Evolutionary conservation across 257 asterid species (phyloP).

Genomic region (Osmanthus fragrans): DNA sequence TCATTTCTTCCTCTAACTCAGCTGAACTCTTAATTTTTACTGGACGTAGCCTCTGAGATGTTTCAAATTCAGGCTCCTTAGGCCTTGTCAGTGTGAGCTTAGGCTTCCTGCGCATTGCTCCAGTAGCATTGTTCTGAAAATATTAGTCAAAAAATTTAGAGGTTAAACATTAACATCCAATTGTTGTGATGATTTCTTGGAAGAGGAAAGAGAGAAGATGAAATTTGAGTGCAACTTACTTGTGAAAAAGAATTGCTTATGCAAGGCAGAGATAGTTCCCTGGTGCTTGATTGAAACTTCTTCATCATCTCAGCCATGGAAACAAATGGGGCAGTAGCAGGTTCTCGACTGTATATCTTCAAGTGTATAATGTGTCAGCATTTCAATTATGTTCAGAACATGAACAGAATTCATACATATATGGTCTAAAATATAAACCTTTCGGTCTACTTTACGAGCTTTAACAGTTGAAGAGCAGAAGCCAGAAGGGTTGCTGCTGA

Average conservation of each 20-base stretch:
- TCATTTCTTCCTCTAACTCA: conserved; percentile 87
- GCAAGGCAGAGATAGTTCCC: conserved; percentile 54
- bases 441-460: conserved; percentile 64
- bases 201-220: background rate
- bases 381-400: background rate
- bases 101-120: conserved; percentile 45
- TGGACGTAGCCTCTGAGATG: conserved; percentile 82
- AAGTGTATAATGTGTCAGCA: conserved; percentile 15
- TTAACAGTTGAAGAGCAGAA: conserved; percentile 49
- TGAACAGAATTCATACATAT: background rate
- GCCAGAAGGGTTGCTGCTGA: conserved; percentile 41
- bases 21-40: conserved; percentile 74
- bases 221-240: conserved; percentile 29
- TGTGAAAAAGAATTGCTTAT: conserved; percentile 44
- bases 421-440: conserved; percentile 38
- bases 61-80: conserved; percentile 83
- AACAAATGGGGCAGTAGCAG: conserved; percentile 61
- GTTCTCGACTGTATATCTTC: conserved; percentile 75
- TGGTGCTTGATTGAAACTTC: conserved; percentile 78
- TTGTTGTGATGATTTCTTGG: background rate
- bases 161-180: background rate
- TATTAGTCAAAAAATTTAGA: background rate
- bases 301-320: conserved; percentile 89
- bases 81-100: conserved; percentile 90
- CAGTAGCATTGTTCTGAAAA: conserved; percentile 40